Evolutionary conservation across 1,139 yeast species (phyloP), one percentile per base, ranked within the genome.

Genomic region (Yamadazyma atmosphaerica): DNA sequence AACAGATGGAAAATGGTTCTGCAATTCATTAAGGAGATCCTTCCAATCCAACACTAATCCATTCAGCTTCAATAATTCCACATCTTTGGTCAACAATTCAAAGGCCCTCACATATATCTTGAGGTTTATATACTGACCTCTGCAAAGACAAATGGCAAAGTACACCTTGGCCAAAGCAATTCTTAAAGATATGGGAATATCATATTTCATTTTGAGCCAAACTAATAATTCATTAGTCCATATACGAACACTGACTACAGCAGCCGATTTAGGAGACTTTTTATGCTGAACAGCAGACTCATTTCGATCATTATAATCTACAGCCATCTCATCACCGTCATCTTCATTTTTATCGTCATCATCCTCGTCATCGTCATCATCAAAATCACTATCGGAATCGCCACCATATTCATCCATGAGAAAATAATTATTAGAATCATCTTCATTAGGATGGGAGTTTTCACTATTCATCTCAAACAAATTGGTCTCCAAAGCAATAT

Each of bases 141-240:
- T 79, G 1, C 86, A 77, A 25, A 89, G 64, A 30, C 89, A 74
- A 24, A 92, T 68, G 11, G 87, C 78, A 55, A 81, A 90, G 54
- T 81, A 90, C 1, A 88, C 86, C 41, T 72, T 69, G 1, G 89
- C 81, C 37, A 92, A 71, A 3, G 77, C 68, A 23, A 81, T 70
- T 41, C 92, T 72, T 34, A 82, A 64, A 2, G 69, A 55, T 14
- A 88, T 52, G 0, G 98, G 98, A 70, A 92, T 74, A 39, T 84
- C 86, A 52, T 86, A 83, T 56, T 88, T 88, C 79, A 86, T 83
- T 46, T 77, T 77, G 44, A 89, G 63, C 80, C 96, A 86, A 32
- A 86, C 83, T 40, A 81, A 74, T 46, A 92, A 72, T 57, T 89
- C 97, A 41, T 86, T 83, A 0, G 97, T 86, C 96, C 97, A 90